Base-by-base conservation (phyloP, 169 alveolate species). In the Plasmodium fragile region DNA sequence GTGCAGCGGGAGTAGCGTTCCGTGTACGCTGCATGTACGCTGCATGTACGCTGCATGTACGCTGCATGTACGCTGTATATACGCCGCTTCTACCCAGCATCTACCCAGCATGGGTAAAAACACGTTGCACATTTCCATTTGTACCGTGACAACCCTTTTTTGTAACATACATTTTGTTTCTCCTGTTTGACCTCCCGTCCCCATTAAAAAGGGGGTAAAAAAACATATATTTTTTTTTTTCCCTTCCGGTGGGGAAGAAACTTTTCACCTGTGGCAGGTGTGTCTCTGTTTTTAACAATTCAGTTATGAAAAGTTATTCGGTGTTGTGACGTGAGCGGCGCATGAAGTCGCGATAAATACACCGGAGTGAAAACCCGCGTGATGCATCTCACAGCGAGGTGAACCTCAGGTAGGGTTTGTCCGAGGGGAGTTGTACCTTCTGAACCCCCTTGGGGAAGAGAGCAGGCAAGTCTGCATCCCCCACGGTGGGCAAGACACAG, bases 401-500 rank as follows among this genome's bases (percentile, higher is more conserved):
- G 22, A 82, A 92, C 25, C 95, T 36, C 71, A 92, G 91, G 79
- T 92, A 92, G 10, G 78, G 49, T 49, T 92, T 92, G 41, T 95
- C 52, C 25, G 92, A 82, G 8, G 95, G 95, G 43, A 94, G 32
- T 1, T 70, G 91, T 32, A 43, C 25, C 65, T 77, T 83, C 59
- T 93, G 82, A n/a, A 92, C 82, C 72, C 93, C 95, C 55, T 93
- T 95, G 49, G 85, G 83, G 52, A 92, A 91, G 18, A 82, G 70
- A 36, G 28, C 82, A 52, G 79, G 59, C 7, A 94, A 84, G 22
- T 95, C 96, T 25, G 84, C 89, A 39, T 89, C 94, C 0, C 75
- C 30, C 16, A 95, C 83, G 43, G 83, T 75, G 6, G 97, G 97
- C 36, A 92, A 73, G 55, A 95, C 94, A 55, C 94, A 82, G 71